Evolutionary conservation across 2,329 filamentous ascomycete genomes (phyloP).

Genomic region (Ophiostoma himal-ulmi): DNA sequence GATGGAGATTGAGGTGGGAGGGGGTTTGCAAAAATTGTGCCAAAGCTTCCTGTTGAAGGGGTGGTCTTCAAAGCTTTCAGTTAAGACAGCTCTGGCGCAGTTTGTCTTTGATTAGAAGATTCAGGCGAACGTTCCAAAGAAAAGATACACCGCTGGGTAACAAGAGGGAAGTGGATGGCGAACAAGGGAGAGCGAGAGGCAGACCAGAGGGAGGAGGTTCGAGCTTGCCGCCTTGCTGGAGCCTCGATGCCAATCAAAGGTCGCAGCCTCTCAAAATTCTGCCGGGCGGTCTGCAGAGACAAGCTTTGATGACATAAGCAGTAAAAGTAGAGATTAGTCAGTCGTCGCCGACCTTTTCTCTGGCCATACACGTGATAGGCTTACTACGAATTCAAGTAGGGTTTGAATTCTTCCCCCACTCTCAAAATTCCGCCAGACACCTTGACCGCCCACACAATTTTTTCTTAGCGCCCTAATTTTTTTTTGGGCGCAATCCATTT

Average conservation of each 20-base stretch:
- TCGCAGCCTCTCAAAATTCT: constrained; percentile 16
- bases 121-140: constrained; percentile 14
- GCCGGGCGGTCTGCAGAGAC: not conserved
- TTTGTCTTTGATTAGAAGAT: constrained; percentile 10
- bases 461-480: constrained; percentile 11
- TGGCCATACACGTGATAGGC: not conserved
- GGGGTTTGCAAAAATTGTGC: constrained; percentile 23
- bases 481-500: not conserved
- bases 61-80: constrained; percentile 21
- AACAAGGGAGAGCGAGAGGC: not conserved
- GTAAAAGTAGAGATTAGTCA: not conserved
- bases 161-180: not conserved
- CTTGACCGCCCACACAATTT: constrained; percentile 10
- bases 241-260: constrained; percentile 18
- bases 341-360: not conserved
- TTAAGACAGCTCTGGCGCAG: constrained; percentile 22
- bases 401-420: not conserved
- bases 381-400: not conserved
- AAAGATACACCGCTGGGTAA: constrained; percentile 18
- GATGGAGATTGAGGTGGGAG: not conserved
- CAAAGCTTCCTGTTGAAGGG: constrained; percentile 14
- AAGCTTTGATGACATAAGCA: not conserved
- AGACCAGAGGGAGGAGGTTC: not conserved
- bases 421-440: not conserved
- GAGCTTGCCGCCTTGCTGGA: constrained; percentile 8